These are phyloP conservation scores for Syncephalastrum contaminatum DNA, from an alignment of 371 early-diverging fungal species.

Conservation along the genomic window DNA sequence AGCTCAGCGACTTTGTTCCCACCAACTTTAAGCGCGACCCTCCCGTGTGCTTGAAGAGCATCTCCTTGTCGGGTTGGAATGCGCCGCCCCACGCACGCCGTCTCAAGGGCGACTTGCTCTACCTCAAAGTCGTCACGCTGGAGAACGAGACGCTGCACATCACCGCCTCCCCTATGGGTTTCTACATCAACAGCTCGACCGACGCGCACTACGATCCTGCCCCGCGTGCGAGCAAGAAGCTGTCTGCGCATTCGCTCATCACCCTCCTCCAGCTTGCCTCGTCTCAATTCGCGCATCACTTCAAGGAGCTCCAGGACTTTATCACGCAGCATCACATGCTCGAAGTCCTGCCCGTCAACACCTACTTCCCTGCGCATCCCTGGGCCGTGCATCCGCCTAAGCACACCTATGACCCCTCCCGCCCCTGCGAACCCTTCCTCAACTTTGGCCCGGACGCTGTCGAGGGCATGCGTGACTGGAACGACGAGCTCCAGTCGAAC, in stretches of 20 bases:
- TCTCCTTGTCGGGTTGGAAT: slow-evolving; percentile 89
- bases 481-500: slow-evolving; percentile 91
- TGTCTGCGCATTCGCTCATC: slow-evolving; percentile 69
- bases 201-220: slow-evolving; percentile 74
- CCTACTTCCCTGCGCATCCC: slow-evolving; percentile 72
- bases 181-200: slow-evolving; percentile 83
- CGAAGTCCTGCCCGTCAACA: slow-evolving; percentile 72
- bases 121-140: slow-evolving; percentile 78
- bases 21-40: slow-evolving; percentile 49
- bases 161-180: slow-evolving; percentile 83
- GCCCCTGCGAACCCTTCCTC: slow-evolving; percentile 68
- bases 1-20: slow-evolving; percentile 61
- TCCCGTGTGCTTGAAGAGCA: slow-evolving; percentile 72
- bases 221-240: slow-evolving; percentile 35
- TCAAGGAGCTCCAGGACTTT: slow-evolving; percentile 66
- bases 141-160: slow-evolving; percentile 83
- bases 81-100: slow-evolving; percentile 81
- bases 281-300: slow-evolving; percentile 67
- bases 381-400: slow-evolving; percentile 73
- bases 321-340: slow-evolving; percentile 75
- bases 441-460: slow-evolving; percentile 67
- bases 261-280: slow-evolving; percentile 68
- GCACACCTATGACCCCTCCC: slow-evolving; percentile 63
- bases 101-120: slow-evolving; percentile 83
- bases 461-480: slow-evolving; percentile 90